Conservation (phyloP, 164 flowering plant genomes). For the Vitis rupestris region DNA sequence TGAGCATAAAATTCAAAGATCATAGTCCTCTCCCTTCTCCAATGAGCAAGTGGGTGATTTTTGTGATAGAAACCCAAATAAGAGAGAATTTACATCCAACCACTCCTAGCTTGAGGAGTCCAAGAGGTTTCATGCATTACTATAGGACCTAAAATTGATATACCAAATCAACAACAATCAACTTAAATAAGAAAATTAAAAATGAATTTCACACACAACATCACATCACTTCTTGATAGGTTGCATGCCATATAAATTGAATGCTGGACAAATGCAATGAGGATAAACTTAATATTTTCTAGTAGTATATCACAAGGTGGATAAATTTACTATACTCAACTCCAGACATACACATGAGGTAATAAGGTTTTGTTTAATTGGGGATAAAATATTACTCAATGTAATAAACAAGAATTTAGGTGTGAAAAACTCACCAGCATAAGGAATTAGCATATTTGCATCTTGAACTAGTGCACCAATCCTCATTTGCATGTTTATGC, state of each 20-base stretch:
- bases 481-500: conserved; percentile 71
- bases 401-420: neutral
- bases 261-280: neutral
- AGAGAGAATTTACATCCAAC: neutral
- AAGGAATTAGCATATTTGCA: conserved; percentile 87
- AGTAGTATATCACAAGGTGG: neutral
- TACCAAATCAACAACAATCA: neutral
- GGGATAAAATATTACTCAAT: neutral
- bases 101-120: neutral
- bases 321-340: no score
- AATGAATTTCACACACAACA: no score
- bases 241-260: neutral
- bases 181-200: conserved; percentile 1
- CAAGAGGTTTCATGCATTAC: neutral
- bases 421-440: conserved; percentile 65
- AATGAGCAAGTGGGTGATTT: neutral
- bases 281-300: neutral
- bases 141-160: no score
- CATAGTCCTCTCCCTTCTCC: neutral
- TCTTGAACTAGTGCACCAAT: conserved; percentile 85
- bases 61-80: neutral
- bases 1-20: no score
- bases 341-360: no score
- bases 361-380: neutral
- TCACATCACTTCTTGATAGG: neutral